Evolutionary conservation across 805 yeast species (phyloP), one percentile per base, ranked within the genome.

Genomic region (Tetrapisispora fleetii): DNA sequence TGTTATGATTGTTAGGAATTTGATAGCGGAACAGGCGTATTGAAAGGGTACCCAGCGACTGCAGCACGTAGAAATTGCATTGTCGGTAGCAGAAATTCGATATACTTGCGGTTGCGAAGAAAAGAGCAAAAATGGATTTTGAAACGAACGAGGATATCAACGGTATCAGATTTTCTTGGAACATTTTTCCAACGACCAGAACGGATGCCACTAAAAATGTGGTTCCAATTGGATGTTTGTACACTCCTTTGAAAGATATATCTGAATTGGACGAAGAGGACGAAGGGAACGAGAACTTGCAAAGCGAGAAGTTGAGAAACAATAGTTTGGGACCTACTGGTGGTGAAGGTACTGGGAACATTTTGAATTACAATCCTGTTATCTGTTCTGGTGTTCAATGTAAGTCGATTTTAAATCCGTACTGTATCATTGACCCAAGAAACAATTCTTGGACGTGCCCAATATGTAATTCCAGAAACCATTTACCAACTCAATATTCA

Each of bases 181-280:
- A 80, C 59, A 82, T 85, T 39, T 81, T 90, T 57, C 98, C 98
- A 30, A 80, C 85, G 42, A 81, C 96, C 39, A 79, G 89, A 56
- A 79, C 80, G 38, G 97, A 91, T 67, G 90, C 95, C 24, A 82
- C 83, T 57, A 83, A 91, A 57, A 83, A 88, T 61, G 93, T 90
- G 19, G 89, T 91, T 36, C 98, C 98, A 13, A 81, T 91, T 38
- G 95, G 96, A 37, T 83, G 95, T 45, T 71, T 91, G 52, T 91
- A 88, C 73, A 89, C 96, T n/a, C 98, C 98, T 6, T 75, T 91
- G 56, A 80, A 85, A 58, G 78, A 78, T 48, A 78, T 86, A 56
- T 30, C 37, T 19, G 14, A 6, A 17, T 35, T 27, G 13, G 44
- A 41, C 3, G 44, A 40, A 27, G 36, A 40, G 5, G 43, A 41